Evolutionary conservation across 306 rosid genomes (phyloP).

Genomic region (Fragaria nilgerrensis): DNA sequence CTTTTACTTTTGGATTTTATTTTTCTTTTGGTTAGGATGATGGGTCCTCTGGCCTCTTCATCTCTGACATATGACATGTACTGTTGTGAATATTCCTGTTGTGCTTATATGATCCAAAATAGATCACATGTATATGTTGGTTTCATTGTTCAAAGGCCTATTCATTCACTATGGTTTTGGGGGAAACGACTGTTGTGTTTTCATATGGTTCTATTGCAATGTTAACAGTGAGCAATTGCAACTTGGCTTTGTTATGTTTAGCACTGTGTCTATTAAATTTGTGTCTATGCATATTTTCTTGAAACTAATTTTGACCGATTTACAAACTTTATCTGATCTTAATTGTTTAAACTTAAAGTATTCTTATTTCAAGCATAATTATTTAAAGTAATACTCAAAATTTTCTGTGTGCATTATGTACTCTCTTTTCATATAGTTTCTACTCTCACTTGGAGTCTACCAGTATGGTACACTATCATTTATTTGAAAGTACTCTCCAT

Average conservation of each 20-base stretch:
- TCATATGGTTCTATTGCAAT: neutral
- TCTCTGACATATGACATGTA: slow-evolving; percentile 9
- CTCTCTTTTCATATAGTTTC: neutral
- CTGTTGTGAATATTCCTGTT: slow-evolving; percentile 9
- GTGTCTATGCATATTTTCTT: neutral
- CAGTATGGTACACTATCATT: neutral
- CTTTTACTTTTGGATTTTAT: neutral
- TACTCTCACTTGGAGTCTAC: neutral
- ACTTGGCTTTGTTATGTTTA: neutral
- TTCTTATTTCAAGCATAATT: neutral
- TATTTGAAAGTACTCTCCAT: neutral
- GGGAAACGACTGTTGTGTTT: neutral
- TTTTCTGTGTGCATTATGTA: neutral
- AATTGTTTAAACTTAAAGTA: neutral
- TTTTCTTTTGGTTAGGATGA: neutral
- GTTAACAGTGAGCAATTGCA: neutral
- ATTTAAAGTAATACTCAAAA: neutral
- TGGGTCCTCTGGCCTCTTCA: neutral
- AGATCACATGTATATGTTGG: slow-evolving; percentile 17
- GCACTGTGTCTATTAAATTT: neutral
- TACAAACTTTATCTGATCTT: neutral
- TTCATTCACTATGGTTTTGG: neutral
- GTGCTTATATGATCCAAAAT: slow-evolving; percentile 1
- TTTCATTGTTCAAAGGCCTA: neutral
- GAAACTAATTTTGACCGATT: neutral